These are phyloP conservation scores for Cercospora sp. DNA, from an alignment of 2,329 filamentous ascomycete genomes.

Conservation along the genomic window DNA sequence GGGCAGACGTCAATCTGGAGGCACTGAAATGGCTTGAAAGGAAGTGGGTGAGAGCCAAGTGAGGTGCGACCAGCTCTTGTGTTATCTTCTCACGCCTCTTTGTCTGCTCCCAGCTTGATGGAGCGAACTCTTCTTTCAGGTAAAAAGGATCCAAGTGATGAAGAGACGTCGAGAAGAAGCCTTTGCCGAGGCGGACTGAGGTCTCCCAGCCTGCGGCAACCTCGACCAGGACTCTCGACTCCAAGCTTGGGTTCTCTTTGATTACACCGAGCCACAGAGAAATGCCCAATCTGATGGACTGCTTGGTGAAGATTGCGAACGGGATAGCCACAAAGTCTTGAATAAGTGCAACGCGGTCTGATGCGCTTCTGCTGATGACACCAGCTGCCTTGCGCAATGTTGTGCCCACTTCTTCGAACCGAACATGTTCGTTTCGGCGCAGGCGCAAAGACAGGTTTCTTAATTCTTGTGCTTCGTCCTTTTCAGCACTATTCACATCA, in stretches of 20 bases:
- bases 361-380: conserved; percentile 74
- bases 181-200: conserved; percentile 73
- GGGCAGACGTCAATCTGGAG: conserved; percentile 77
- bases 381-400: conserved; percentile 82
- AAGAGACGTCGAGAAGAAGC: conserved; percentile 75
- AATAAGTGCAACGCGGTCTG: conserved; percentile 74
- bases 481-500: conserved; percentile 30
- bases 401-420: conserved; percentile 74
- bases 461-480: conserved; percentile 60
- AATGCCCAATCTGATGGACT: conserved; percentile 91
- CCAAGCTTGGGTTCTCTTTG: conserved; percentile 88
- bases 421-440: conserved; percentile 65
- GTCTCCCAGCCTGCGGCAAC: conserved; percentile 89
- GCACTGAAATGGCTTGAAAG: conserved; percentile 94
- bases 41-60: conserved; percentile 82
- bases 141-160: conserved; percentile 85
- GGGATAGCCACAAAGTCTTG: conserved; percentile 90
- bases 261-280: conserved; percentile 96
- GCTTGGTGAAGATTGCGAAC: conserved; percentile 88
- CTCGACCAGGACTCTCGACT: conserved; percentile 80
- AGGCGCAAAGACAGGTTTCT: conserved; percentile 72
- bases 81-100: conserved; percentile 74
- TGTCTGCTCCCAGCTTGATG: conserved; percentile 76
- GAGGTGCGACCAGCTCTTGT: conserved; percentile 81
- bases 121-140: conserved; percentile 85